Evolutionary conservation across 148 eudicot genomes (phyloP), one percentile per base, ranked within the genome.

Genomic region (Rhododendron williamsianum): DNA sequence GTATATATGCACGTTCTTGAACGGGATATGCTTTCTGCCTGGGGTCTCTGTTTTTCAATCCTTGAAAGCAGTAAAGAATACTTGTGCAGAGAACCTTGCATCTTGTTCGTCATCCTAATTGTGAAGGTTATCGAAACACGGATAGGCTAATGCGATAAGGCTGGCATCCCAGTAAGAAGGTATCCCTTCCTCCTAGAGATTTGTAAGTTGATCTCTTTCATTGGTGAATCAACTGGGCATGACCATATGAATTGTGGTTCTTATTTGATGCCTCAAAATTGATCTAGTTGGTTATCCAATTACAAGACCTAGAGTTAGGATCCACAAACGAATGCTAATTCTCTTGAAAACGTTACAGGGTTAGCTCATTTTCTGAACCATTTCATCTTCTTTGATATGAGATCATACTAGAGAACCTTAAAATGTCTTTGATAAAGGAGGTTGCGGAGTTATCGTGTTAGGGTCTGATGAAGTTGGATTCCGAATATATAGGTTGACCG

Each of bases 211-310:
- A 33, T 41, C 60, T 83, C 80, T 72, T 11, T 73, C 2, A 35
- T 48, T 4, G 33, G 80, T 48, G 80, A 83, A 48, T 38, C 79
- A 83, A 54, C 30, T 38, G 38, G 49, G 80, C 35, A 35, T 13
- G 16, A 30, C 41, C 18, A 0, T 12, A 33, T 2, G 18, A 43
- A 36, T 3, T 15, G 35, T 46, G 35, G 21, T 49, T 33, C 67
- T 73, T 83, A 23, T 83, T 71, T 83, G 67, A 51, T 72, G 52
- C 30, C 21, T 51, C 65, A 48, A 82, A 35, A 69, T 73, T 36
- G 80, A 19, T 49, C 45, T 11, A 49, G 11, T 7, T 56, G n/a
- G 21, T 43, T 2, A 9, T 56, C 27, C 23, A 23, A 45, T 23
- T 3, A 71, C 19, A 30, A 33, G 36, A 4, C 76, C 18, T 33